Base-by-base conservation (phyloP, 768 basidiomycete genomes). In the Naematelia encephala region DNA sequence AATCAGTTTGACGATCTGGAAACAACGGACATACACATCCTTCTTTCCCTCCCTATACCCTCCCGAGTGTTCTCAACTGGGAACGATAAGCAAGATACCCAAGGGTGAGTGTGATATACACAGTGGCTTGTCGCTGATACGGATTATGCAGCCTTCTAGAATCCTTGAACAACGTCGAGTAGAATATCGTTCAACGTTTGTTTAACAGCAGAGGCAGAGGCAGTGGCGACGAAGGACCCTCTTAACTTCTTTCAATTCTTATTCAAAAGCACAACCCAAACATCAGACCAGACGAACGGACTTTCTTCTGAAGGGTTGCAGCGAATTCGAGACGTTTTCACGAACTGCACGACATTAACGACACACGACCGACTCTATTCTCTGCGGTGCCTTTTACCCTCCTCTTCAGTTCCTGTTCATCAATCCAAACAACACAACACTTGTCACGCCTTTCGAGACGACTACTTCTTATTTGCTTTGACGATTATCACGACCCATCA, bases 181-280 rank as follows among this genome's bases (percentile, higher is more conserved):
- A 57, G 60, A 61, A 57, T 23, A 57, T 61, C 60, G 34, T 57
- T 57, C 60, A 61, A 61, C 60, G 60, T 57, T 57, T 28, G 43
- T 53, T 16, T 16, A 39, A n/a, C n/a, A n/a, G n/a, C n/a, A n/a
- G n/a, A 8, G 16, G 34, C 34, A 16, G 8, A 39, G 34, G 8
- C 34, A 39, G 34, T 39, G 34, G 34, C 34, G 34, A 8, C 8
- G 34, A 8, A 39, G 34, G 34, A 39, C 34, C 16, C 34, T 39
- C 16, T 39, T 8, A 39, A 8, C 34, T 39, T 8, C 34, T 39
- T 39, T 39, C 16, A 8, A 39, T 39, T n/a, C n/a, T n/a, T n/a
- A n/a, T n/a, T n/a, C n/a, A n/a, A n/a, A n/a, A n/a, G n/a, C n/a
- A n/a, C n/a, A n/a, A n/a, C n/a, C n/a, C n/a, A n/a, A n/a, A n/a